Evolutionary conservation across 2,329 filamentous ascomycete genomes (phyloP), one percentile per base, ranked within the genome.

Genomic region (Periconia digitata): DNA sequence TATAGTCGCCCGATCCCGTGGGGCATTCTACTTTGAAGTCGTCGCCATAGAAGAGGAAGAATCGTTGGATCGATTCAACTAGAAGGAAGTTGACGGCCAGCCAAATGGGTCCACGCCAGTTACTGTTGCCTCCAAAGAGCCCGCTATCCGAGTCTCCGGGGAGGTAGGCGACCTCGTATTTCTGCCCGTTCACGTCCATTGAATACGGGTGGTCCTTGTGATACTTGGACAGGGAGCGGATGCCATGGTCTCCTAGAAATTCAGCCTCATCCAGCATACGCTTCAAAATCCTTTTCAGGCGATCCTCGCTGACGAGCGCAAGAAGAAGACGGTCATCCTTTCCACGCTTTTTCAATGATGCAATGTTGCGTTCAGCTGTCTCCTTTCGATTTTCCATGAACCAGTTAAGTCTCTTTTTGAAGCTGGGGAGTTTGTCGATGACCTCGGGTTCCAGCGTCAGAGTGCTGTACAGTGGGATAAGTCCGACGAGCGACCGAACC

Each of bases 91-190:
- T 97, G 74, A 96, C 91, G 54, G 90, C 94, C 41, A 96, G 80
- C 92, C 92, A 97, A 60, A 96, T 92, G 0, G 94, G 92, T 1
- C 77, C 92, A 74, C 92, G 85, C 92, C 92, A 97, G 73, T 97
- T 97, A 72, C 91, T 96, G 80, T 97, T 97, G 58, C 92, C 92
- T 44, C 92, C 92, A 64, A 97, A 97, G 5, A 97, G 81, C 3
- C 90, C 90, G 63, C 89, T 96, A 74, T 97, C 92, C 0, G 92
- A 96, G 68, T 97, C 92, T n/a, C 92, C 94, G 1, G 94, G 86
- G 16, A 97, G 85, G 65, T 97, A 97, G 60, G 85, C 83, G 35
- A 97, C 92, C 48, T 85, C 83, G 76, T 96, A 97, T 23, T 81
- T 81, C 69, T 96, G 90, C 0, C 90, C 91, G 57, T 97, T 95